Conservation (phyloP, 1,284 basidiomycete genomes). For the Athelia sp. region DNA sequence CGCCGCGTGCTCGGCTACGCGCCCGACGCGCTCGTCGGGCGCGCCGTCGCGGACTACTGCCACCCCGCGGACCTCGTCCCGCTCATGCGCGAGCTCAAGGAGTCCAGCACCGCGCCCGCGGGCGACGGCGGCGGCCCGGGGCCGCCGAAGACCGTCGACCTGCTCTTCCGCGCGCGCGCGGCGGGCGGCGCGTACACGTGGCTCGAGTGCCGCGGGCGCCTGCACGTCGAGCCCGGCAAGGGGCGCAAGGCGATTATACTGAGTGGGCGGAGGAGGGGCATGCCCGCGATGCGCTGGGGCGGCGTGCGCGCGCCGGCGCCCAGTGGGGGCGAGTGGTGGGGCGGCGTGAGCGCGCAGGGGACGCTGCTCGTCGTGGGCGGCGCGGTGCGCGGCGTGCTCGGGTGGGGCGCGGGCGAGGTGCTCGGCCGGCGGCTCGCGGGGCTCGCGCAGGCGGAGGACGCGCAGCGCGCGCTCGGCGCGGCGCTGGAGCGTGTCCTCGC, state of each 20-base stretch:
- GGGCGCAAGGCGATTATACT: conserved; percentile 87
- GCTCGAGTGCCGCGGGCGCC: conserved; percentile 81
- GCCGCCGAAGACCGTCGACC: conserved; percentile 52
- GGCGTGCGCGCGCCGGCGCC: too few species aligned
- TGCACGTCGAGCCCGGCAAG: conserved; percentile 87
- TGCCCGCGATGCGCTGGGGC: conserved; percentile 64
- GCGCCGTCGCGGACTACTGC: conserved; percentile 73
- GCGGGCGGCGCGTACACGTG: conserved; percentile 72
- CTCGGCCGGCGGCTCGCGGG: conserved; percentile 61
- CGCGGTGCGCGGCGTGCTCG: conserved; percentile 50
- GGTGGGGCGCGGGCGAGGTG: conserved; percentile 66
- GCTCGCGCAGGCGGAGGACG: conserved; percentile 32
- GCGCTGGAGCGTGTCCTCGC: conserved; percentile 17
- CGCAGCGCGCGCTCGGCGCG: conserved; percentile 15
- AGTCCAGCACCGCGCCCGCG: conserved; percentile 44
- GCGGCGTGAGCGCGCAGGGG: conserved; percentile 42
- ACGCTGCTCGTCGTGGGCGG: conserved; percentile 49
- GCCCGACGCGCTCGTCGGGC: conserved; percentile 78
- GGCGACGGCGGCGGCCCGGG: background rate
- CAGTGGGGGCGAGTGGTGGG: conserved; percentile 60
- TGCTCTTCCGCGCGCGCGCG: conserved; percentile 72
- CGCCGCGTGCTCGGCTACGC: conserved; percentile 73
- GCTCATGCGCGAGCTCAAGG: conserved; percentile 90
- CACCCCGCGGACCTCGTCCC: conserved; percentile 90
- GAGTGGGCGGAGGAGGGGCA: conserved; percentile 65